Evolutionary conservation across 148 eudicot species (phyloP), one percentile per base, ranked within the genome.

Genomic region (Pharnaceum exiguum): DNA sequence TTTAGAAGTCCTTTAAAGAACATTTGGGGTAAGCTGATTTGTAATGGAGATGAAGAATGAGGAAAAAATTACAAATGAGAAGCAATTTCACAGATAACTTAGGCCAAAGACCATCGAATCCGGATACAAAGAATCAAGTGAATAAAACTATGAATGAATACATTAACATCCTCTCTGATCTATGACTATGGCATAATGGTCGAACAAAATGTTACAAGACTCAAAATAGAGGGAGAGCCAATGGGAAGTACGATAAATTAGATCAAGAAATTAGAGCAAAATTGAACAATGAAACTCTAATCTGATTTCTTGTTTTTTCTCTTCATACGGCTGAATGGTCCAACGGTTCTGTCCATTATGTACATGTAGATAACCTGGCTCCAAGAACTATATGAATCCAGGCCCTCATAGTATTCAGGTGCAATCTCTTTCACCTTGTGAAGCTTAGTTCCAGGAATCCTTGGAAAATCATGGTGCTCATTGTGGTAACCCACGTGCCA

Each of bases 401-500:
- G 67, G 22, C 56, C 60, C 12, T 84, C 80, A 21, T 90, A 90
- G 52, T 71, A 90, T 70, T 90, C 97, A 0, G 90, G 84, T 18
- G 97, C 97, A 73, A 90, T 87, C 79, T 85, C 95, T 82, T 71
- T 84, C 73, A 90, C 87, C 76, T 75, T 78, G 67, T 86, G 81
- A 30, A 90, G 97, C 80, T 77, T 86, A 64, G 72, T 72, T 54
- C 97, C 97, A 0, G 97, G 79, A 37, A 90, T 85, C 49, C 96
- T 84, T 0, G 97, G 97, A 62, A 90, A 90, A 64, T 90, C 97
- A 51, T 87, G 97, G 75, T 90, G 96, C 71, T 90, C 97, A 32
- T 90, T 90, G 68, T 87, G 95, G 70, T 87, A 90, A 1, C 97
- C 97, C n/a, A 90, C 97, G 15, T 76, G 79, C 97, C 97, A 87